phyloP scores from a whole-genome alignment of 208 protist species.

The Phytomonas francai region DNA sequence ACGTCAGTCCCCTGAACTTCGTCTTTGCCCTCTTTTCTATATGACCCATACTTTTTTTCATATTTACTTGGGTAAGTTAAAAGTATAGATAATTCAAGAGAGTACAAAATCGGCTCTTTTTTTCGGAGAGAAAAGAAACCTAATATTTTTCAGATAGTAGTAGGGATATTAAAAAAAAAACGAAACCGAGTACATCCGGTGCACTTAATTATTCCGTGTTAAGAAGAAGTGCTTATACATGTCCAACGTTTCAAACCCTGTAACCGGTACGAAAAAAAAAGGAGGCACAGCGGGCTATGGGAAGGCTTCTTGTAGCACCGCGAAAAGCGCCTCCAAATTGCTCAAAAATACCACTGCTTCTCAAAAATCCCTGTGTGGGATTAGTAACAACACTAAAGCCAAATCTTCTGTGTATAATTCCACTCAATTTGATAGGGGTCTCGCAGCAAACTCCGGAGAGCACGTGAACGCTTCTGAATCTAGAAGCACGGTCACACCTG shows the following conservation, averaged over 20 bases:
- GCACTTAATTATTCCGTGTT: not conserved
- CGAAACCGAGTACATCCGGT: not conserved
- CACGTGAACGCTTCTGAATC: not conserved
- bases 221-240: not conserved
- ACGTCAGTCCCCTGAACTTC: not conserved
- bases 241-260: not conserved
- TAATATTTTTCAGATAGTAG: constrained; percentile 5
- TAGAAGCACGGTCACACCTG: not conserved
- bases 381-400: not conserved
- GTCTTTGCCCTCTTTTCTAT: not conserved
- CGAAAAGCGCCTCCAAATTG: not conserved
- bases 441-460: not conserved
- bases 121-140: not conserved
- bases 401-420: not conserved
- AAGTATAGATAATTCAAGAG: constrained; percentile 3
- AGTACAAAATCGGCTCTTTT: not conserved
- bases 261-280: not conserved
- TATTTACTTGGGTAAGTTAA: not conserved
- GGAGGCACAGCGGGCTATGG: not conserved
- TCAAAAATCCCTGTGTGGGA: not conserved
- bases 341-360: not conserved
- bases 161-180: constrained; percentile 3
- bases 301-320: not conserved
- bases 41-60: not conserved
- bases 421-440: not conserved